Evolutionary conservation across 345 rosid genomes (phyloP).

Genomic region (Leavenworthia alabamica): DNA sequence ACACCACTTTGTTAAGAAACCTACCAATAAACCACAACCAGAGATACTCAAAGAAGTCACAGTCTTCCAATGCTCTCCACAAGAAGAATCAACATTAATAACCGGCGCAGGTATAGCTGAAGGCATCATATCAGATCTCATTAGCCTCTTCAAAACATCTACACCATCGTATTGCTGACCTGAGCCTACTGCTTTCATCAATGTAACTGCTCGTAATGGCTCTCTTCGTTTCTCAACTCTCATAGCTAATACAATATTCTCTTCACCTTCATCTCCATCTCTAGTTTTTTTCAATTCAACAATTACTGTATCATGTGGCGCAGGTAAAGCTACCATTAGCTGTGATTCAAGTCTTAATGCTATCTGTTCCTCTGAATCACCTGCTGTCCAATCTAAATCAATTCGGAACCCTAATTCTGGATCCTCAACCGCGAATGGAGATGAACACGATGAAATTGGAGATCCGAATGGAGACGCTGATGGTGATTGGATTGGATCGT

Average conservation of each 20-base stretch:
- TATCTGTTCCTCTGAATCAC: slow-evolving; percentile 90
- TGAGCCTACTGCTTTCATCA: slow-evolving; percentile 63
- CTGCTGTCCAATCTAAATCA: slow-evolving; percentile 84
- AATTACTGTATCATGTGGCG: slow-evolving; percentile 69
- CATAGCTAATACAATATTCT: slow-evolving; percentile 55
- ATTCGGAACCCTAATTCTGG: slow-evolving; percentile 61
- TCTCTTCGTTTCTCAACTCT: slow-evolving; percentile 79
- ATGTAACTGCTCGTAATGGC: slow-evolving; percentile 54
- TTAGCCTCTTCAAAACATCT: slow-evolving; percentile 61
- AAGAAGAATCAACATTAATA: slow-evolving; percentile 26
- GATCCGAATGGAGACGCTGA: too few species aligned
- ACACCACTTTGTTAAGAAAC: neutral
- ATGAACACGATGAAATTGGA: slow-evolving; percentile 19
- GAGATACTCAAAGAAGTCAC: slow-evolving; percentile 68
- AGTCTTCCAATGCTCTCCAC: slow-evolving; percentile 78
- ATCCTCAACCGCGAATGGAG: slow-evolving; percentile 42
- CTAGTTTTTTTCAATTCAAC: slow-evolving; percentile 40
- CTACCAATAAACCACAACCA: slow-evolving; percentile 46
- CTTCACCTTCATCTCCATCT: too few species aligned
- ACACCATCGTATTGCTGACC: slow-evolving; percentile 86
- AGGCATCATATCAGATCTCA: slow-evolving; percentile 54
- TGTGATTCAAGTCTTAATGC: slow-evolving; percentile 82
- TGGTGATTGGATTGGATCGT: too few species aligned
- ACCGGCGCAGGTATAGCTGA: slow-evolving; percentile 33
- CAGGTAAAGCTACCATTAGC: slow-evolving; percentile 86